phyloP scores from a whole-genome alignment of 1,284 basidiomycete species.

The Ustilago bromivora region DNA sequence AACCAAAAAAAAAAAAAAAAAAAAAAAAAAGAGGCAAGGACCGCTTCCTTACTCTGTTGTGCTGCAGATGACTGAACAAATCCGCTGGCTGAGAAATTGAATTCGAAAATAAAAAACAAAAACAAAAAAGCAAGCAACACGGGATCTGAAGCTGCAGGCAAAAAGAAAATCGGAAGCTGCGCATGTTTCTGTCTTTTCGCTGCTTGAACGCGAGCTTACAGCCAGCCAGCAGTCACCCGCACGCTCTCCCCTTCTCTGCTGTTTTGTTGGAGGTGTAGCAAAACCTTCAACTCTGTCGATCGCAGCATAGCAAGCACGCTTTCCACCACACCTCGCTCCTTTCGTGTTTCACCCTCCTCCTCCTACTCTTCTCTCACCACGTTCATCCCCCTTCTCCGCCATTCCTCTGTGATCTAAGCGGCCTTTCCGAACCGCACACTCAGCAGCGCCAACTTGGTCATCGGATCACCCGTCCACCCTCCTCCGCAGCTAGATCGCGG shows the following conservation, averaged over 20 bases:
- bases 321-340: background rate
- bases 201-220: conserved; percentile 6
- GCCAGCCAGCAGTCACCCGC: background rate
- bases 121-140: background rate
- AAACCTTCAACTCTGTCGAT: conserved; percentile 10
- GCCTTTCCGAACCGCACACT: background rate
- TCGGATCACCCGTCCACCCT: background rate
- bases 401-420: background rate
- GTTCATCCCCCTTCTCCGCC: background rate
- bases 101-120: background rate
- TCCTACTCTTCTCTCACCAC: too few relatives aligned
- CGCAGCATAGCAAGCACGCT: background rate
- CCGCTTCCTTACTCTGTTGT: background rate
- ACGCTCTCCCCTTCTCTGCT: background rate
- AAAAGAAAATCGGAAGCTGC: background rate
- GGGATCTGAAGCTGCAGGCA: background rate
- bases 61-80: background rate
- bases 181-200: background rate
- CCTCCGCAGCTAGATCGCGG: background rate
- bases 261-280: conserved; percentile 8
- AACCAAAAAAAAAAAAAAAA: conserved; percentile 1
- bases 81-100: background rate
- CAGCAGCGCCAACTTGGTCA: conserved; percentile 6
- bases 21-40: background rate
- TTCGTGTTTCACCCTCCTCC: conserved; percentile 5